A percentile compares a stretch with the other conserved stretches of the same genome.
Conservation (phyloP, 495 filamentous ascomycete genomes). For the Glarea lozoyensis region DNA sequence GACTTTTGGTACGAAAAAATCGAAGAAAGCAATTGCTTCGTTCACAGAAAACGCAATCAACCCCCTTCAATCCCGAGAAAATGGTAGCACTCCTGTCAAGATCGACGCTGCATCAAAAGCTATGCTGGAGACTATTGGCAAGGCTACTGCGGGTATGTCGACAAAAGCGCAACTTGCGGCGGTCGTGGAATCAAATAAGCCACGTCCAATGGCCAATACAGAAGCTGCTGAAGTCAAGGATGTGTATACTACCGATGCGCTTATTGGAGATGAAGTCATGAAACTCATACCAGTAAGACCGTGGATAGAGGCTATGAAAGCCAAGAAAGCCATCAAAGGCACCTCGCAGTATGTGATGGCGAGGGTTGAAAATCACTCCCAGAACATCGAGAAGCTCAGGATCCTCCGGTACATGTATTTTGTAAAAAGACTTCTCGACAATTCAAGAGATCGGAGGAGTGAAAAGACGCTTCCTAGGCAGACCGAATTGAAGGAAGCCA, state of each 20-base stretch:
- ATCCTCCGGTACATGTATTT: slow-evolving; percentile 57
- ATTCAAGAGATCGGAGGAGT: slow-evolving; percentile 26
- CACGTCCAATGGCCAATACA: slow-evolving; percentile 68
- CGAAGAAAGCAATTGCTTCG: slow-evolving; percentile 73
- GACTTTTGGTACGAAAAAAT: slow-evolving; percentile 89
- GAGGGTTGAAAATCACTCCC: slow-evolving; percentile 46
- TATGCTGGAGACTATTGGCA: slow-evolving; percentile 54
- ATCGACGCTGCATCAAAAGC: slow-evolving; percentile 50
- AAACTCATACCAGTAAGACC: slow-evolving; percentile 58
- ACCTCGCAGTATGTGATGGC: slow-evolving; percentile 58
- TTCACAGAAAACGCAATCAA: slow-evolving; percentile 71
- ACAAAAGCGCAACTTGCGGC: slow-evolving; percentile 55
- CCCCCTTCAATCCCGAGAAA: slow-evolving; percentile 24
- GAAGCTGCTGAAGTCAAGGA: slow-evolving; percentile 64
- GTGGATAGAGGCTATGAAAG: slow-evolving; percentile 61
- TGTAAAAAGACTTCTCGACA: slow-evolving; percentile 51
- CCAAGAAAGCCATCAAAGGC: slow-evolving; percentile 43
- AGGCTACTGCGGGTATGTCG: slow-evolving; percentile 45
- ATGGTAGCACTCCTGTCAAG: slow-evolving; percentile 30
- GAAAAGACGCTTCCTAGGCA: slow-evolving; percentile 30
- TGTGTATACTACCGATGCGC: slow-evolving; percentile 63
- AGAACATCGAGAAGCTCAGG: slow-evolving; percentile 44
- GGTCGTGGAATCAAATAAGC: slow-evolving; percentile 59
- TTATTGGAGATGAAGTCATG: slow-evolving; percentile 56
- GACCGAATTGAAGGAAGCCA: slow-evolving; percentile 38